phyloP scores from a whole-genome alignment of 768 basidiomycete genomes.

The Panus rudis region DNA sequence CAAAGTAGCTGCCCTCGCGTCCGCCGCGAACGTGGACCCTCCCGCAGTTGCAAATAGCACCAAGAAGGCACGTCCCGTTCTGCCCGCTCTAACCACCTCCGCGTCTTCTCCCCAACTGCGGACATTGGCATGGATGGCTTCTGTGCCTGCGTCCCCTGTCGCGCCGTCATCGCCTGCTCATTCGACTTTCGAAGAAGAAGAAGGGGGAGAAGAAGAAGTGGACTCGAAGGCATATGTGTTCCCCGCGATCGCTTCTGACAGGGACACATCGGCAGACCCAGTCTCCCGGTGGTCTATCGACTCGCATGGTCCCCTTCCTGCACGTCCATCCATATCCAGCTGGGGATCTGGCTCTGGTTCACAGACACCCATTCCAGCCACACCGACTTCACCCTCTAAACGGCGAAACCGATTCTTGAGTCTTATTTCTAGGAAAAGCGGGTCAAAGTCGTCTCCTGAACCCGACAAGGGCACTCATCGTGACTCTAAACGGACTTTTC shows the following conservation, averaged over 20 bases:
- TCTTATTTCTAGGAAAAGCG: conserved; percentile 21
- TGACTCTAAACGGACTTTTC: conserved; percentile 7
- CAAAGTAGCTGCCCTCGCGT: not conserved
- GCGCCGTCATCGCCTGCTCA: too few relatives aligned
- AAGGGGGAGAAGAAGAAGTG: too few relatives aligned
- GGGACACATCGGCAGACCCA: conserved; percentile 10
- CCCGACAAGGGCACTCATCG: not conserved
- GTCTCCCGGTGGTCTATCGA: conserved; percentile 24
- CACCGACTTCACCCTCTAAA: conserved; percentile 10
- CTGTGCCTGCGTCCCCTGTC: conserved; percentile 15
- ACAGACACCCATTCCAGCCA: conserved; percentile 5
- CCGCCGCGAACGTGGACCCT: not conserved
- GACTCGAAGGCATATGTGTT: too few relatives aligned
- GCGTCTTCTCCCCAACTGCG: conserved; percentile 21
- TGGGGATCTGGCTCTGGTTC: conserved; percentile 9
- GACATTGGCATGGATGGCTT: conserved; percentile 15
- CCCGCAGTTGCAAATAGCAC: not conserved
- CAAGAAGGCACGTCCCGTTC: conserved; percentile 15
- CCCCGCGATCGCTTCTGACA: too few relatives aligned
- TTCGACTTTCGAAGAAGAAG: too few relatives aligned
- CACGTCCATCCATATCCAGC: conserved; percentile 11
- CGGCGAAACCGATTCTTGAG: conserved; percentile 23
- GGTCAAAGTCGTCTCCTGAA: not conserved
- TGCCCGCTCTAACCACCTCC: conserved; percentile 17
- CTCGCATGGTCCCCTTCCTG: conserved; percentile 14